A percentile compares a stretch with the other conserved stretches of the same genome.
phyloP scores from a whole-genome alignment of 176 grass and related monocot genomes.

The Aegilops longissima region DNA sequence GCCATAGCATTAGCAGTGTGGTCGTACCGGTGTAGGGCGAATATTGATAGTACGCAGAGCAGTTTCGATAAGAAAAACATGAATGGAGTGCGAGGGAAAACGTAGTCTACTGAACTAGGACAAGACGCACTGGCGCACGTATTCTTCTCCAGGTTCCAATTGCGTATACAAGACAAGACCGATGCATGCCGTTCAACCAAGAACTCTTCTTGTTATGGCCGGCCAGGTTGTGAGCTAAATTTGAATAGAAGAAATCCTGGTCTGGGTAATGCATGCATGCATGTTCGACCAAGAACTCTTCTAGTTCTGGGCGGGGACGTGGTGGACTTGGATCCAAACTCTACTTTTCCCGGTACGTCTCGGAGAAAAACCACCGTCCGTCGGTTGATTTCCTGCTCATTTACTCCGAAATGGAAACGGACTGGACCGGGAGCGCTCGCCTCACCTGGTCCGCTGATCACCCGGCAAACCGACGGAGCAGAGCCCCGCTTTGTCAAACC shows the following conservation, averaged over 20 bases:
- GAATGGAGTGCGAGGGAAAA: background rate
- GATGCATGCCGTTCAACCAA: background rate
- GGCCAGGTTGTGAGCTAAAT: background rate
- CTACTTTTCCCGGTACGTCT: background rate
- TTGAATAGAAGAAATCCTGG: background rate
- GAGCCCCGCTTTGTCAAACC: background rate
- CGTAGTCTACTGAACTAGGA: background rate
- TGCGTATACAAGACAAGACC: background rate
- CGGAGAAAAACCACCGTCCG: too few species aligned
- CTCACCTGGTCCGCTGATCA: background rate
- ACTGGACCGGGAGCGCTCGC: too few species aligned
- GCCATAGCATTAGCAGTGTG: too few species aligned
- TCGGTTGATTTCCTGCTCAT: background rate
- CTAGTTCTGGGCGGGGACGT: too few species aligned
- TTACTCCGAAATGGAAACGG: background rate
- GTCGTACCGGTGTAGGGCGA: too few species aligned
- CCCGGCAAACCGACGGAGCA: background rate
- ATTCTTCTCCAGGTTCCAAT: background rate
- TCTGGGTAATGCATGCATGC: background rate
- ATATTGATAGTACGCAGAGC: too few species aligned
- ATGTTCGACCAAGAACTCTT: too few species aligned
- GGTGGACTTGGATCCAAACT: background rate
- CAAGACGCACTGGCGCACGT: background rate
- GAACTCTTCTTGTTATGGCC: background rate
- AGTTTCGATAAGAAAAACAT: background rate